A percentile compares a stretch with the other conserved stretches of the same genome.
phyloP scores from a whole-genome alignment of 2,329 filamentous ascomycete genomes.

The Scopulariopsis brevicaulis region DNA sequence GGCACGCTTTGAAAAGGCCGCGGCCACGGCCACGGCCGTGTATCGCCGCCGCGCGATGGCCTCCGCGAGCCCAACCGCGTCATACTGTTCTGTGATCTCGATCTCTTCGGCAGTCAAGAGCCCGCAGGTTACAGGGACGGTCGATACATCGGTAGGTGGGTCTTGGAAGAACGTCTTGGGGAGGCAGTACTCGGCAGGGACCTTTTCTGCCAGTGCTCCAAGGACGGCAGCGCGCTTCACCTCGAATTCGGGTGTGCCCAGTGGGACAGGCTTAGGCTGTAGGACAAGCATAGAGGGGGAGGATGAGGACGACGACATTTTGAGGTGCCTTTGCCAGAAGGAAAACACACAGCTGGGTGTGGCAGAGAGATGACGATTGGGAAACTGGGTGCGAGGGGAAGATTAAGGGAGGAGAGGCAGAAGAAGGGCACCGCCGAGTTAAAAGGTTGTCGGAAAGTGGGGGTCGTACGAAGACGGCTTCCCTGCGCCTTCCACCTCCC shows the following conservation, averaged over 20 bases:
- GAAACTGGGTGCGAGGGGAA: background rate
- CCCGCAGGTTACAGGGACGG: constrained; percentile 24
- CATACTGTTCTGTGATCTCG: constrained; percentile 33
- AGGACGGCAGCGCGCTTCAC: constrained; percentile 12
- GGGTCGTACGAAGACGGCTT: background rate
- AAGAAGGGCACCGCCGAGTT: background rate
- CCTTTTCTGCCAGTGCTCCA: constrained; percentile 17
- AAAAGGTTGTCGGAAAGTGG: background rate
- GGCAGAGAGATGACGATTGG: background rate
- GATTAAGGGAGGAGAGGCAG: background rate
- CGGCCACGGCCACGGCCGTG: constrained; percentile 24
- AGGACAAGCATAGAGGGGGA: constrained; percentile 7
- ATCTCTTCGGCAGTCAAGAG: constrained; percentile 32
- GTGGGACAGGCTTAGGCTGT: constrained; percentile 7
- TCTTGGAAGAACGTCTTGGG: constrained; percentile 14
- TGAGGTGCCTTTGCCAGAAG: background rate
- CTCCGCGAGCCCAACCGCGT: constrained; percentile 26
- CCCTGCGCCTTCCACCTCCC: background rate
- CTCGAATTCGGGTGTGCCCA: constrained; percentile 15
- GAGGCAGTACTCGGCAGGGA: constrained; percentile 18
- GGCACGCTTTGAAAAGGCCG: constrained; percentile 43
- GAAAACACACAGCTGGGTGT: background rate
- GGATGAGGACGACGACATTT: background rate
- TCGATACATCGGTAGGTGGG: constrained; percentile 10
- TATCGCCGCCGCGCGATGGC: constrained; percentile 22